Percentiles rank a stretch among this genome's conserved stretches.
Evolutionary conservation across 169 alveolate species (phyloP).

Genomic region (Plasmodium billcollinsi): DNA sequence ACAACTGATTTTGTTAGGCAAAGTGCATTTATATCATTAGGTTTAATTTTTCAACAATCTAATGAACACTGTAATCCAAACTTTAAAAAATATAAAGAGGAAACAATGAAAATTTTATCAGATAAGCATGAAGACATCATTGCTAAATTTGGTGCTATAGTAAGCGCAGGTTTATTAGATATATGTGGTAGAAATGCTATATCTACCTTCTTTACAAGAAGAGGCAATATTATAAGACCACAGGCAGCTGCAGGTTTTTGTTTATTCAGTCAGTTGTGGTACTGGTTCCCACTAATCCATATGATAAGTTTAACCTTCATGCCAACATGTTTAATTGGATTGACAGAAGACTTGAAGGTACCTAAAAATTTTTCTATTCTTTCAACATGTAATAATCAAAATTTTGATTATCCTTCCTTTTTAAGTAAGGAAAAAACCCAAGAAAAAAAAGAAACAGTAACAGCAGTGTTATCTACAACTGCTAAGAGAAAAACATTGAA

Average conservation of each 20-base stretch:
- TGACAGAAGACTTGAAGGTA: constrained; percentile 88
- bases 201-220: constrained; percentile 77
- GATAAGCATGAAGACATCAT: constrained; percentile 97
- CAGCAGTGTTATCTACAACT: constrained; percentile 89
- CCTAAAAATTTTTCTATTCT: constrained; percentile 89
- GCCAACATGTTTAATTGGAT: constrained; percentile 94
- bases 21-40: constrained; percentile 94
- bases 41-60: constrained; percentile 91
- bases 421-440: constrained; percentile 82
- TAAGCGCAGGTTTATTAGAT: constrained; percentile 95
- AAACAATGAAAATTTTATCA: constrained; percentile 88
- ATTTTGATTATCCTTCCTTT: constrained; percentile 87
- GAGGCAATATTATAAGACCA: constrained; percentile 92
- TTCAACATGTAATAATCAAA: constrained; percentile 87
- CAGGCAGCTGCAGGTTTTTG: constrained; percentile 96
- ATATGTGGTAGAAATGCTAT: constrained; percentile 94
- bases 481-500: constrained; percentile 84
- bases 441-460: constrained; percentile 88
- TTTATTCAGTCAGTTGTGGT: constrained; percentile 96
- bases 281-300: constrained; percentile 98
- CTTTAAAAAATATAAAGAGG: constrained; percentile 89
- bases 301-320: constrained; percentile 91
- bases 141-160: constrained; percentile 96
- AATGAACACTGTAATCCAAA: constrained; percentile 88
- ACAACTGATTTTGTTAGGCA: constrained; percentile 97